These are phyloP conservation scores for Dendrocalamus latiflorus DNA, from an alignment of 202 grass and related monocot genomes.

Conservation along the genomic window DNA sequence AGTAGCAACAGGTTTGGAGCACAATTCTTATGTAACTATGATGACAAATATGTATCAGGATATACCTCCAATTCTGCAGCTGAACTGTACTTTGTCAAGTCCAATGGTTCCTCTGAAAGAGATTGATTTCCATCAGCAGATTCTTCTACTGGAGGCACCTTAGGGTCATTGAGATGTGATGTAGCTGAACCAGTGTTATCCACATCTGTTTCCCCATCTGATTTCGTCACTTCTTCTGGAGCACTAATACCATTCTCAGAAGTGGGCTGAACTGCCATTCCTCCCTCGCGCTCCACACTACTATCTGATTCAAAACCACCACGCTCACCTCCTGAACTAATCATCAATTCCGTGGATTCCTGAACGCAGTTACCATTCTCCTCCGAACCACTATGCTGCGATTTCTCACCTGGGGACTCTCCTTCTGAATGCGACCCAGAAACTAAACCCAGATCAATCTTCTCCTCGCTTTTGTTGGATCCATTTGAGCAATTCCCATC, in stretches of 20 bases:
- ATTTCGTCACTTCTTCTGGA: constrained; percentile 20
- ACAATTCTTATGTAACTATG: no score
- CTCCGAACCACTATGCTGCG: constrained; percentile 37
- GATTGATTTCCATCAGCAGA: not conserved
- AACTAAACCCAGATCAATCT: constrained; percentile 36
- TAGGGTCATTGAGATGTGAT: constrained; percentile 18
- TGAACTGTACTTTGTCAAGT: constrained; percentile 52
- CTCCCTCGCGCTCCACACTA: constrained; percentile 33
- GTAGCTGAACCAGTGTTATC: constrained; percentile 14
- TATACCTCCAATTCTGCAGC: constrained; percentile 69
- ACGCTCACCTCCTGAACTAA: constrained; percentile 27
- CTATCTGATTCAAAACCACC: constrained; percentile 36
- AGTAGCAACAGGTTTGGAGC: no score
- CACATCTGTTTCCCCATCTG: constrained; percentile 15
- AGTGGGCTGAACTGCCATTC: constrained; percentile 15
- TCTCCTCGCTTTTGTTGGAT: constrained; percentile 44
- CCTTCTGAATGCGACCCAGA: constrained; percentile 49
- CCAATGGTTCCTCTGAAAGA: constrained; percentile 39
- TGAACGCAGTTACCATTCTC: constrained; percentile 22
- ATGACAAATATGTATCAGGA: no score
- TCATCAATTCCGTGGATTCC: constrained; percentile 7
- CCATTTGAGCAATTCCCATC: constrained; percentile 55
- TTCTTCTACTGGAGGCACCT: constrained; percentile 19
- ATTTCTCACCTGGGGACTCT: constrained; percentile 57
- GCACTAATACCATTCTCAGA: constrained; percentile 19